These are phyloP conservation scores for Gryganskiella cystojenkinii DNA, from an alignment of 192 early-diverging fungal species.

Conservation along the genomic window DNA sequence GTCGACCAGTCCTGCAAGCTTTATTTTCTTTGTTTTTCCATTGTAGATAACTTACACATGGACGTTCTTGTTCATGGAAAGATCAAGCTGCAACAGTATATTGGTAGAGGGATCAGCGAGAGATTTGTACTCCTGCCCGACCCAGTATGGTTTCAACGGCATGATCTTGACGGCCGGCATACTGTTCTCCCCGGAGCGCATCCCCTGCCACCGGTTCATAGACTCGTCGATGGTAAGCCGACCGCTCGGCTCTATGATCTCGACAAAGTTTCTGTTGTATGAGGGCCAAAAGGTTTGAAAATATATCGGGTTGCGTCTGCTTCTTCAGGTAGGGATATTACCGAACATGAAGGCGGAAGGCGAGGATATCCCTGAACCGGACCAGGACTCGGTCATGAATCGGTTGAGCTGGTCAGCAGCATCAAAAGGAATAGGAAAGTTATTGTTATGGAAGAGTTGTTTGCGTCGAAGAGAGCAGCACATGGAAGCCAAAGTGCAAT, in stretches of 20 bases:
- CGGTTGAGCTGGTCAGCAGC: too few species aligned
- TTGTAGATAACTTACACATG: too few species aligned
- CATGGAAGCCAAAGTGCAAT: neutral
- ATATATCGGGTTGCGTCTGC: neutral
- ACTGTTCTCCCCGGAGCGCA: neutral
- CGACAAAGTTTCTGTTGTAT: neutral
- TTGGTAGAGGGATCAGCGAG: neutral
- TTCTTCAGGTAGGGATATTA: too few species aligned
- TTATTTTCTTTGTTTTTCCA: too few species aligned
- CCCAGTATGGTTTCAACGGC: neutral
- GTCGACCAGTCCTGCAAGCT: too few species aligned
- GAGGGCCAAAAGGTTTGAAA: neutral
- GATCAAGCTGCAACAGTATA: neutral
- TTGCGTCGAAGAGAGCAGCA: neutral
- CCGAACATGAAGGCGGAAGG: neutral
- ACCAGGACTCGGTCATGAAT: neutral
- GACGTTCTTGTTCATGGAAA: neutral
- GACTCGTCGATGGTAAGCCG: slow-evolving; percentile 5
- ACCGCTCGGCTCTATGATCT: neutral
- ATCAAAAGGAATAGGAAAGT: neutral
- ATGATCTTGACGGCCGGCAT: neutral
- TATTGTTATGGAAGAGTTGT: neutral
- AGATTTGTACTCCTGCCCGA: slow-evolving; percentile 3
- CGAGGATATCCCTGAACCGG: neutral
- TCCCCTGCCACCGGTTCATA: slow-evolving; percentile 8